phyloP scores from a whole-genome alignment of 768 basidiomycete genomes.

The Boletus sp. region DNA sequence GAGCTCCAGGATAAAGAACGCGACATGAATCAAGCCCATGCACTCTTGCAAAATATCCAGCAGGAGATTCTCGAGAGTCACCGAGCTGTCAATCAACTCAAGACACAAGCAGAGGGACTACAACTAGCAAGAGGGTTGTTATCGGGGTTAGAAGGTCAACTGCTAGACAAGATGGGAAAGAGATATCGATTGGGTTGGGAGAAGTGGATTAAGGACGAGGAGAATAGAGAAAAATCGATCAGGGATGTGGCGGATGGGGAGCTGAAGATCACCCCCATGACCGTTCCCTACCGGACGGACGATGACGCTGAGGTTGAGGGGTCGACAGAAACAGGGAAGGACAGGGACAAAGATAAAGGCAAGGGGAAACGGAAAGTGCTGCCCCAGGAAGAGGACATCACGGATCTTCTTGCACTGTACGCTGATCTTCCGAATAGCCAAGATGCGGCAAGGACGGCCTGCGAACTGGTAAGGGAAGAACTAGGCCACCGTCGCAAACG shows the following conservation, averaged over 20 bases:
- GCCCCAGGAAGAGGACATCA: slow-evolving; percentile 52
- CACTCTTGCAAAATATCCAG: slow-evolving; percentile 81
- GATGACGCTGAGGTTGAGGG: slow-evolving; percentile 43
- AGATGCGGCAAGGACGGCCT: slow-evolving; percentile 49
- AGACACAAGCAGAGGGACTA: slow-evolving; percentile 63
- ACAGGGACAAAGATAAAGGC: slow-evolving; percentile 44
- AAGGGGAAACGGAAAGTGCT: slow-evolving; percentile 55
- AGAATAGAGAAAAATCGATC: slow-evolving; percentile 67
- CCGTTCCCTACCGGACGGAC: slow-evolving; percentile 44
- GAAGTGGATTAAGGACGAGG: slow-evolving; percentile 87
- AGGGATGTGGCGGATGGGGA: slow-evolving; percentile 61
- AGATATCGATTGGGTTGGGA: slow-evolving; percentile 88
- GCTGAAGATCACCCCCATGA: slow-evolving; percentile 44
- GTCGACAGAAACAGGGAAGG: slow-evolving; percentile 33
- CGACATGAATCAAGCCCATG: slow-evolving; percentile 85
- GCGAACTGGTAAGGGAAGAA: slow-evolving; percentile 62
- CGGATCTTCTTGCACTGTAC: slow-evolving; percentile 60
- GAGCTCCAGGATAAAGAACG: slow-evolving; percentile 91
- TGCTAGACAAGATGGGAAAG: slow-evolving; percentile 74
- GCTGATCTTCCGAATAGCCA: slow-evolving; percentile 55
- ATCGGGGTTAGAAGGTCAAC: slow-evolving; percentile 57
- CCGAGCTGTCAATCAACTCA: slow-evolving; percentile 67
- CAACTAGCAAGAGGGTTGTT: slow-evolving; percentile 56
- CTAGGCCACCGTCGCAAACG: slow-evolving; percentile 62
- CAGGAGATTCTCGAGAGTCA: slow-evolving; percentile 87